Percentiles rank a stretch among this genome's conserved stretches.
phyloP scores from a whole-genome alignment of 2,329 filamentous ascomycete genomes.

The Scortechinia acanthostroma region DNA sequence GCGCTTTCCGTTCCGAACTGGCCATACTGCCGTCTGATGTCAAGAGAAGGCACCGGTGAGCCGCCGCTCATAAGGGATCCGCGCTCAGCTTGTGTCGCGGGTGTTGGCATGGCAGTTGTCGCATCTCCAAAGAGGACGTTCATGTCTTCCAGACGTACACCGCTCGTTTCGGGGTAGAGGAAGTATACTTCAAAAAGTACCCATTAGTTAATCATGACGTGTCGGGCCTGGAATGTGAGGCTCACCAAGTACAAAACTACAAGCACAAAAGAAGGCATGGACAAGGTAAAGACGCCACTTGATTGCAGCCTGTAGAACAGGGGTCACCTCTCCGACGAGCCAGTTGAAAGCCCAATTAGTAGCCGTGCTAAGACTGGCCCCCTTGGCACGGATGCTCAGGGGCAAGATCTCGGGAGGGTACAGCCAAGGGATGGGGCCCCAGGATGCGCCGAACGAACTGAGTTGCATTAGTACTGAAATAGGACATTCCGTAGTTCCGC shows the following conservation, averaged over 20 bases:
- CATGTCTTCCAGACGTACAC: conserved; percentile 68
- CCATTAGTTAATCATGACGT: no score
- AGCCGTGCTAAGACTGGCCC: conserved; percentile 67
- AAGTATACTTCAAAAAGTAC: conserved; percentile 62
- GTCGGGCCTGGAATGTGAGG: no score
- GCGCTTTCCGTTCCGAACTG: neutral
- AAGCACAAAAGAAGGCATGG: conserved; percentile 71
- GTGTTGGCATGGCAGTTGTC: conserved; percentile 1
- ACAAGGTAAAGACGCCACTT: conserved; percentile 68
- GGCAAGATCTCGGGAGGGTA: conserved; percentile 71
- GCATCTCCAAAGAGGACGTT: conserved; percentile 1
- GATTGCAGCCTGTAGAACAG: conserved; percentile 63
- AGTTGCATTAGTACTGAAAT: no score
- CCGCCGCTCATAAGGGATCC: neutral
- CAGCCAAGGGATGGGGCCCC: conserved; percentile 71
- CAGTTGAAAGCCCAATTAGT: conserved; percentile 75
- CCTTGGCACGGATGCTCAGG: conserved; percentile 68
- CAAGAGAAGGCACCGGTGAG: neutral
- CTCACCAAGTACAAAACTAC: conserved; percentile 67
- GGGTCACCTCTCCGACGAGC: conserved; percentile 68
- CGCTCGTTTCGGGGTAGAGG: conserved; percentile 78
- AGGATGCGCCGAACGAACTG: conserved; percentile 60
- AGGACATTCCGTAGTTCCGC: no score
- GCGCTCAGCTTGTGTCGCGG: neutral
- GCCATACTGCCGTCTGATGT: neutral